Percentiles rank a stretch among this genome's conserved stretches.
These are phyloP conservation scores for Fraxinus xanthoxyloides DNA, from an alignment of 305 asterid species.

Conservation along the genomic window DNA sequence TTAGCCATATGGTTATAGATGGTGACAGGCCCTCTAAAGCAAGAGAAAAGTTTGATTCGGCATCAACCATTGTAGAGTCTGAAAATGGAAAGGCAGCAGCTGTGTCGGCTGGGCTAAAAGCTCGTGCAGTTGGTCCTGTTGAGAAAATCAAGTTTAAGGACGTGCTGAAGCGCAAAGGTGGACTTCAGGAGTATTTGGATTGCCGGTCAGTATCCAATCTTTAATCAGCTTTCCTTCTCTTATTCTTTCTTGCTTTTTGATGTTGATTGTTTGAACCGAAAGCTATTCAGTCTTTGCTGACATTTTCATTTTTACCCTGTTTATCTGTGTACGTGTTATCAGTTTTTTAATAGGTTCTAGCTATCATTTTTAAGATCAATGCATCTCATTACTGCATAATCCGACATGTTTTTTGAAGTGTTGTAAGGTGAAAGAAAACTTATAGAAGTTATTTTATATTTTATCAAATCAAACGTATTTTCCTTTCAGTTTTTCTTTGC, in stretches of 20 bases:
- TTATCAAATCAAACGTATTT: not conserved
- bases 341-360: conserved; percentile 4
- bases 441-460: conserved; percentile 5
- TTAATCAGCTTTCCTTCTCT: conserved; percentile 19
- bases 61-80: conserved; percentile 43
- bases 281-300: conserved; percentile 17
- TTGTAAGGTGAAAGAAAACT: conserved; percentile 9
- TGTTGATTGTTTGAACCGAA: conserved; percentile 14
- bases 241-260: not conserved
- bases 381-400: conserved; percentile 12
- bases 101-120: conserved; percentile 82
- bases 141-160: conserved; percentile 93
- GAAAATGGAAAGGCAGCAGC: conserved; percentile 83
- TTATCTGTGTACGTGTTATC: conserved; percentile 10
- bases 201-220: conserved; percentile 66
- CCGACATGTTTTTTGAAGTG: not conserved
- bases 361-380: conserved; percentile 10
- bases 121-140: conserved; percentile 77
- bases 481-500: conserved; percentile 15
- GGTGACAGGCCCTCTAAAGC: conserved; percentile 35
- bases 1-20: conserved; percentile 49
- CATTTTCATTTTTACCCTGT: conserved; percentile 9
- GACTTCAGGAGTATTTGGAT: conserved; percentile 88
- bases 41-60: conserved; percentile 43
- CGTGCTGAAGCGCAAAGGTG: conserved; percentile 89